Base-by-base conservation (phyloP, 805 yeast genomes). In the Saccharomycopsis babjevae region DNA sequence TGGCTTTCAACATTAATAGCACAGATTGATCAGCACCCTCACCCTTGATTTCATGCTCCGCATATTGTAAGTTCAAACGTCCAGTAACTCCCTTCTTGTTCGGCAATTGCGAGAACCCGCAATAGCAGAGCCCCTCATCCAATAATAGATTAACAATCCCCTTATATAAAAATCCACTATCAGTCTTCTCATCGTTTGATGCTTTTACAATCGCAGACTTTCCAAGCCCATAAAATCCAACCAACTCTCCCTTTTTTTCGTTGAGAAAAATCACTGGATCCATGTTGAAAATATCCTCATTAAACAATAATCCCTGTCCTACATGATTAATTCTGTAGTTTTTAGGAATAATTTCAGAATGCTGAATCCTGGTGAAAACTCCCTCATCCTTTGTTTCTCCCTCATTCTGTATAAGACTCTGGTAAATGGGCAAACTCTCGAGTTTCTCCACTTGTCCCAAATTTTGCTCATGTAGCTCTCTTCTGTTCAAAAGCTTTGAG, bases 81-180 rank as follows among this genome's bases (percentile, higher is more conserved):
- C 97, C 99, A 0, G 99, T 93, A 28, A 94, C 97, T 15, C 98
- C 99, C 57, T 86, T 78, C 60, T 83, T 80, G 61, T 84, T 83
- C 0, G 98, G 98, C 13, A 93, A 75, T 32, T 79, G 74, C 2
- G 89, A 83, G 70, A 91, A 93, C 16, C 97, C 98, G 68, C 96
- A 88, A 54, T 83, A 78, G 68, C 97, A 89, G 34, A 93, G 74
- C 0, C 87, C 86, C 70, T 92, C 97, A 72, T 93, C 98, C 59
- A 93, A 64, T 46, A 64, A 52, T 4, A 64, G 39, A 25, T 62
- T 60, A 1, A 64, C 20, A 20, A 92, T 77, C 2, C 97, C 97
- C 67, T 88, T 86, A 69, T 90, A 96, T 20, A 93, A 81, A 58
- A 83, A 82, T 0, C 89, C 89, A 57, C 85, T 87, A 57, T 80